Evolutionary conservation across 2,329 filamentous ascomycete genomes (phyloP).

Genomic region (Diaporthe sp.): DNA sequence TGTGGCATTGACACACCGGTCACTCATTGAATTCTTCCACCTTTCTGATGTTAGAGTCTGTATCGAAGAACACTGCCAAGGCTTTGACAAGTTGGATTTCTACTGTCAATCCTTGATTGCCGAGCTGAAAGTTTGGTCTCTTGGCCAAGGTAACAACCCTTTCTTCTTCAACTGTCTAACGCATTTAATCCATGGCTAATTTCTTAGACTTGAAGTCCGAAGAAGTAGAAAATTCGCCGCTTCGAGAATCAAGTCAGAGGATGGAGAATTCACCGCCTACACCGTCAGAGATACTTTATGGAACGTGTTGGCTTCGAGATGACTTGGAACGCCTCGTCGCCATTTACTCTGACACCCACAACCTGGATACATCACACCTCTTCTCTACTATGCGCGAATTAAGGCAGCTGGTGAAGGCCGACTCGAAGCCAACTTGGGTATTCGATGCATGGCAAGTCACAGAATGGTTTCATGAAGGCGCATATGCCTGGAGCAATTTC

Average conservation of each 20-base stretch:
- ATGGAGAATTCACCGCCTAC: no score
- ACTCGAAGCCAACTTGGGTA: fast-evolving
- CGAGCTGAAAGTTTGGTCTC: neutral
- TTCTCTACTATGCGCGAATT: neutral
- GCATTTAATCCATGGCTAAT: neutral
- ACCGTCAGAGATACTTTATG: no score
- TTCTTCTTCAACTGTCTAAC: no score
- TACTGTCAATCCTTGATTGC: neutral
- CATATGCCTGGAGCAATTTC: no score
- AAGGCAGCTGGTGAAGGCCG: neutral
- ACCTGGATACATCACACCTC: neutral
- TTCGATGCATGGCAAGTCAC: no score
- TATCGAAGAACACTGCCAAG: neutral
- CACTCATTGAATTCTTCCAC: slow-evolving; percentile 18
- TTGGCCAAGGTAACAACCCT: neutral
- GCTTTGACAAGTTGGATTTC: neutral
- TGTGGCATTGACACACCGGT: neutral
- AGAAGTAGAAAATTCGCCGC: no score
- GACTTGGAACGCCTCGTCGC: neutral
- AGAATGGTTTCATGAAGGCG: no score
- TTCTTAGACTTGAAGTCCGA: no score
- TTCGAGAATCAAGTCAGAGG: no score
- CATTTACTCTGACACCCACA: neutral
- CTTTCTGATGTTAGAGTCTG: neutral
- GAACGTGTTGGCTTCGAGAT: neutral